Base-by-base conservation (phyloP, 108 stramenopile species). In the Fragilaria radians region DNA sequence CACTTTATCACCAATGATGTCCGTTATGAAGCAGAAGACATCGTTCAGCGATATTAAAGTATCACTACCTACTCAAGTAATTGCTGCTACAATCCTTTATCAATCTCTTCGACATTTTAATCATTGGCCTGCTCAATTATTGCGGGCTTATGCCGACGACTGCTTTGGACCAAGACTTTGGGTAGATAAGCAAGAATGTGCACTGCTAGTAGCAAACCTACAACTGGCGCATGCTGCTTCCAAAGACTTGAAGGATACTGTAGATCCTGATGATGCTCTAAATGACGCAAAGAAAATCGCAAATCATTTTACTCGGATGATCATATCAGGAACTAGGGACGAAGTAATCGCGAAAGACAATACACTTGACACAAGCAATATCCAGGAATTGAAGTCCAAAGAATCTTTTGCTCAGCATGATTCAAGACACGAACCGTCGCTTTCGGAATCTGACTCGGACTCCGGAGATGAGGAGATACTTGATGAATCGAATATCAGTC, bases 141-240 rank as follows among this genome's bases (percentile, higher is more conserved):
- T 89, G 18, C 66, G 67, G 61, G 83, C 72, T 7, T 89, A 79
- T 50, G 81, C 77, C 0, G 83, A 79, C 36, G 88, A 89, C 65
- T 76, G 77, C 29, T 89, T 85, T 58, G 88, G 83, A n/a, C 65
- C 77, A 25, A 47, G 88, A 34, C 52, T 58, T 32, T 89, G 88
- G 88, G 83, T 89, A 26, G 88, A 85, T 45, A 59, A 82, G 30
- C 68, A 77, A 22, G 26, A 57, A 7, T 83, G 80, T 32, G 56
- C 57, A 1, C 54, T 71, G 1, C 59, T 89, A n/a, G 88, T 85
- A 14, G 34, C 82, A 46, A 89, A 89, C 50, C 50, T 89, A 28
- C 65, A 57, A 21, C 60, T 82, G 23, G 32, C 46, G 30, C 77
- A 76, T 54, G 46, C n/a, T 36, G 5, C 28, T 52, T 26, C 33